Evolutionary conservation across 441 rosid species (phyloP), one percentile per base, ranked within the genome.

Genomic region (Populus tomentosa): DNA sequence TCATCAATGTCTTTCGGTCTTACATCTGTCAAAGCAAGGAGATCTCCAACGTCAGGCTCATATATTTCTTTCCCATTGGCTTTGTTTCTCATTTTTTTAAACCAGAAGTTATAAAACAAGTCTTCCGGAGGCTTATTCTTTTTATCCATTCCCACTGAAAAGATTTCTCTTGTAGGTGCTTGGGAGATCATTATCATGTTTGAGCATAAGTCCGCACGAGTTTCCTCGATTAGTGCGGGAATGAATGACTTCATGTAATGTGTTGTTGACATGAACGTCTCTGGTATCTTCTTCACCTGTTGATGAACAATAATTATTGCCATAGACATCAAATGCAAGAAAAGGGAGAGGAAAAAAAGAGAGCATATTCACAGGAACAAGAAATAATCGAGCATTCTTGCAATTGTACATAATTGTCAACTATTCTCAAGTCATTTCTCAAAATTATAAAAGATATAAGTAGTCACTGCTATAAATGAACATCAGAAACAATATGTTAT

Each of bases 21-120:
- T 21, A 73, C 84, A 61, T 76, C 72, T 13, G 88, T 81, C 33
- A 88, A 67, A 0, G 84, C 85, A 56, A 85, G 59, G 42, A 88
- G 81, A 81, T 85, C 85, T 10, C 85, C 86, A 11, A 38, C 1
- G 78, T 78, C 80, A 10, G 86, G 77, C 71, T 26, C 30, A 23
- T 81, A 86, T 36, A 7, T 4, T 66, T 5, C 81, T 36, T 68
- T n/a, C 21, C 24, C 56, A 2, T 56, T 56, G 10, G 11, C 11
- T 21, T 23, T 61, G 26, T 61, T 21, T 61, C 28, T 21, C 2
- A 21, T 61, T 53, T 9, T 16, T 5, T 64, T 14, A 70, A 86
- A 71, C 10, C 72, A 46, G 24, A 86, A 33, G 1, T 79, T 9
- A 30, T 84, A 84, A 2, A 28, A 70, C 23, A 82, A 81, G 61